Evolutionary conservation across 441 rosid genomes (phyloP), one percentile per base, ranked within the genome.

Genomic region (Pelargonium cotyledonis): DNA sequence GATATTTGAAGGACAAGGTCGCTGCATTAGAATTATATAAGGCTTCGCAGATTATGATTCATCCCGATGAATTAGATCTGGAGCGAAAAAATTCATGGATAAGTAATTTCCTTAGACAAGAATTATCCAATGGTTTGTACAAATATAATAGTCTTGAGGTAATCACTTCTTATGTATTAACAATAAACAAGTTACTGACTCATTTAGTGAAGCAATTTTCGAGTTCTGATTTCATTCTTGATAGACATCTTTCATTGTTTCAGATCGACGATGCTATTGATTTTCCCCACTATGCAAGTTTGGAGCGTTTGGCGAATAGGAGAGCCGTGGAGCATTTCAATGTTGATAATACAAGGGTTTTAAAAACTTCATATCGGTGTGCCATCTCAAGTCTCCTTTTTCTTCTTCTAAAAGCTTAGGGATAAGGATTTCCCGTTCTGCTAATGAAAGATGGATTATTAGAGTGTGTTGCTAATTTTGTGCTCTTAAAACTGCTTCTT

Each of bases 1-100:
- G 57, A 6, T n/a, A 51, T 51, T 51, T 51, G 57, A 51, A 51
- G 18, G 57, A 51, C n/a, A 51, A 14, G 57, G 57, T 5, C n/a
- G 57, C 57, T 51, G 57, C 57, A n/a, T n/a, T 70, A 21, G 78
- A 70, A 40, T 43, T 75, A 21, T 51, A 67, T n/a, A 67, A 62
- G 47, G 78, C 74, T 51, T 70, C 74, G 10, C 44, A 0, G 18
- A 16, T 53, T 23, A 43, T 40, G 3, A 67, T 70, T 40, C 43
- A 63, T 16, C 15, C 26, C 2, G 19, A 31, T 15, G 75, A 68
- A 18, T 8, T 40, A 7, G 40, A 23, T 19, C 67, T 70, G 14
- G 51, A 62, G 15, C 70, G 57, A 14, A 51, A 51, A 47, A 38
- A 18, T 60, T 0, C 71, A 11, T 49, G 72, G 66, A 18, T 65